Evolutionary conservation across 768 basidiomycete genomes (phyloP).

Genomic region (Xerocomellus intermedius): DNA sequence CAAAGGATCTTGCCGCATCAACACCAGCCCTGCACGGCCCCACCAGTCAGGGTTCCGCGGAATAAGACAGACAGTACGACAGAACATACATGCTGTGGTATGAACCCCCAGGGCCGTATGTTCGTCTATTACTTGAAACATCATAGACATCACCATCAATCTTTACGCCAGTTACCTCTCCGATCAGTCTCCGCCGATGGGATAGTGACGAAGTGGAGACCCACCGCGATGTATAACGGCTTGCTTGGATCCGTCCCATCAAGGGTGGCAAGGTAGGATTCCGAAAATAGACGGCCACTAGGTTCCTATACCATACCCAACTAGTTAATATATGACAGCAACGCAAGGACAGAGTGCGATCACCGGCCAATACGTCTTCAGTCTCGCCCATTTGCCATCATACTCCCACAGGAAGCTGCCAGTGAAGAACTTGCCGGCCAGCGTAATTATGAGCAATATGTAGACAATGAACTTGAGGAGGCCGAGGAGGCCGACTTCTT

Average conservation of each 20-base stretch:
- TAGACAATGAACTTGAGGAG: conserved; percentile 70
- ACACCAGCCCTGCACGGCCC: conserved; percentile 61
- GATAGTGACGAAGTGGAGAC: conserved; percentile 25
- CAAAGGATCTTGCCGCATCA: conserved; percentile 91
- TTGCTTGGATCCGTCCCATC: conserved; percentile 64
- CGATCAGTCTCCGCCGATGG: conserved; percentile 4
- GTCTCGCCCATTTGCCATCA: conserved; percentile 57
- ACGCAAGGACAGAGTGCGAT: conserved; percentile 12
- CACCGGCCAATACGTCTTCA: conserved; percentile 67
- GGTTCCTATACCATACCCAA: conserved; percentile 36
- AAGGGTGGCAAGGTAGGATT: conserved; percentile 58
- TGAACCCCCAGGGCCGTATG: conserved; percentile 87
- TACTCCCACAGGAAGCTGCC: conserved; percentile 88
- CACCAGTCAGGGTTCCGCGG: conserved; percentile 25
- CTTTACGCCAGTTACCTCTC: conserved; percentile 38
- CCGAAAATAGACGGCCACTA: conserved; percentile 72
- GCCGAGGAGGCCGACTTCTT: conserved; percentile 62
- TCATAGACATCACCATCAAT: conserved; percentile 94
- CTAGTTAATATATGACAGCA: background rate
- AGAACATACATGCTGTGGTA: conserved; percentile 64
- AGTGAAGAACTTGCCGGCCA: conserved; percentile 81
- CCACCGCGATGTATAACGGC: conserved; percentile 84
- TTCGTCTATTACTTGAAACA: conserved; percentile 70
- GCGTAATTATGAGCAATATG: conserved; percentile 47
- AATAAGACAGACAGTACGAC: background rate